A percentile compares a stretch with the other conserved stretches of the same genome.
phyloP scores from a whole-genome alignment of 1,284 basidiomycete species.

The Pseudozyma tsukubaensis region DNA sequence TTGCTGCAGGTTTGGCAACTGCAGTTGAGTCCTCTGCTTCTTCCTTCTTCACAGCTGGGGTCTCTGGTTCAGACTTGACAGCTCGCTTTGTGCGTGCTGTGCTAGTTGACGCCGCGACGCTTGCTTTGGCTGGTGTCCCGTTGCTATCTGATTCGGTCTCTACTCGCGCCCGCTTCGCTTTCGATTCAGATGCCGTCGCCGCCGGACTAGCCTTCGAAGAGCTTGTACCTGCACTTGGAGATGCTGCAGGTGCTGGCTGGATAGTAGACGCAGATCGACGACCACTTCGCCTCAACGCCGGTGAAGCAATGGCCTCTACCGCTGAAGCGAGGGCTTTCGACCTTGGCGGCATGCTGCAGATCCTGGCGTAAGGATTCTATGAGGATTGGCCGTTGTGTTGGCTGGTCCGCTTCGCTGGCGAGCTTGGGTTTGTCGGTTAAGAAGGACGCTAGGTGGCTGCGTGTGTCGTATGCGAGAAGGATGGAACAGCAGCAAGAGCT shows the following conservation, averaged over 20 bases:
- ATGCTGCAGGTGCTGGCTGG: neutral
- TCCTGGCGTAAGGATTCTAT: neutral
- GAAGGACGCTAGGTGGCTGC: neutral
- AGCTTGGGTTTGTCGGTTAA: neutral
- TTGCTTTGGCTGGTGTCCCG: neutral
- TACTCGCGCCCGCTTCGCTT: slow-evolving; percentile 15
- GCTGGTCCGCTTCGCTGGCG: no score
- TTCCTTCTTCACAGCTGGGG: neutral
- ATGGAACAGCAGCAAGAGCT: no score
- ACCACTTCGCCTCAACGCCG: slow-evolving; percentile 26
- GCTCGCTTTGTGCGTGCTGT: neutral
- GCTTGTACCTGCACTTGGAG: neutral
- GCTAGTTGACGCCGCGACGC: neutral
- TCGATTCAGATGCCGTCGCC: neutral
- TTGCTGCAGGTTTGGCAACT: slow-evolving; percentile 8
- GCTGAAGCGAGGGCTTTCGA: slow-evolving; percentile 20
- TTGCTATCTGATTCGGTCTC: slow-evolving; percentile 7
- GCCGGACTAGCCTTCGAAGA: neutral
- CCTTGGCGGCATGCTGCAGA: slow-evolving; percentile 17
- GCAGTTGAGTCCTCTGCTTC: neutral
- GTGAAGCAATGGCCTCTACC: slow-evolving; percentile 3
- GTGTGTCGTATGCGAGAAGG: no score
- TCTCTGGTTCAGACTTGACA: slow-evolving; percentile 6
- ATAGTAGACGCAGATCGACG: slow-evolving; percentile 11
- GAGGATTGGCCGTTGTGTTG: no score